These are phyloP conservation scores for Casuarina equisetifolia DNA, from an alignment of 306 rosid species.

Conservation along the genomic window DNA sequence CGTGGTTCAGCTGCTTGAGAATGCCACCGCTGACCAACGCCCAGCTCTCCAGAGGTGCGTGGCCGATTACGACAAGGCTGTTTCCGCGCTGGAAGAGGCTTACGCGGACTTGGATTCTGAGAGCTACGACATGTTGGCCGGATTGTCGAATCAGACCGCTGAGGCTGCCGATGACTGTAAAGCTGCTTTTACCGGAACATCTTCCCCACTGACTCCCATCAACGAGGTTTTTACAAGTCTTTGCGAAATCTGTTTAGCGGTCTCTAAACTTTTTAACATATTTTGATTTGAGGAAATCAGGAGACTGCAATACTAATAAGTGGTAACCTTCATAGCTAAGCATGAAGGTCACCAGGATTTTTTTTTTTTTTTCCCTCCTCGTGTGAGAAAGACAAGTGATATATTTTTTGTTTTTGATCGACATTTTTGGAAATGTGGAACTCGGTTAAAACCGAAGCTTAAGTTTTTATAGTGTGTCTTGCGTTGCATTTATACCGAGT, in stretches of 20 bases:
- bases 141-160: slow-evolving; percentile 35
- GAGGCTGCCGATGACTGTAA: slow-evolving; percentile 37
- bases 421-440: no score
- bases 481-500: no score
- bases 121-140: slow-evolving; percentile 39
- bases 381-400: no score
- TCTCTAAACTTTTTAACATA: slow-evolving; percentile 36
- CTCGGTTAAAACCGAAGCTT: no score
- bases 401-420: no score
- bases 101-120: slow-evolving; percentile 51
- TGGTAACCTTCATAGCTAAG: no score
- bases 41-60: slow-evolving; percentile 28
- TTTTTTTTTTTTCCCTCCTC: no score
- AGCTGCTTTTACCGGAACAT: slow-evolving; percentile 17
- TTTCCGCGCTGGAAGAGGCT: slow-evolving; percentile 34
- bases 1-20: slow-evolving; percentile 24
- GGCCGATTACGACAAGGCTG: slow-evolving; percentile 35
- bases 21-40: not conserved
- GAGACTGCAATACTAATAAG: no score
- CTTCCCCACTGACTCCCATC: slow-evolving; percentile 20
- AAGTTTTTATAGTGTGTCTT: no score
- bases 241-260: slow-evolving; percentile 46
- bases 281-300: no score
- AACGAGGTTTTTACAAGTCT: slow-evolving; percentile 34
- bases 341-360: no score